Evolutionary conservation across 2,329 filamentous ascomycete species (phyloP).

Genomic region (Exophiala oligosperma): DNA sequence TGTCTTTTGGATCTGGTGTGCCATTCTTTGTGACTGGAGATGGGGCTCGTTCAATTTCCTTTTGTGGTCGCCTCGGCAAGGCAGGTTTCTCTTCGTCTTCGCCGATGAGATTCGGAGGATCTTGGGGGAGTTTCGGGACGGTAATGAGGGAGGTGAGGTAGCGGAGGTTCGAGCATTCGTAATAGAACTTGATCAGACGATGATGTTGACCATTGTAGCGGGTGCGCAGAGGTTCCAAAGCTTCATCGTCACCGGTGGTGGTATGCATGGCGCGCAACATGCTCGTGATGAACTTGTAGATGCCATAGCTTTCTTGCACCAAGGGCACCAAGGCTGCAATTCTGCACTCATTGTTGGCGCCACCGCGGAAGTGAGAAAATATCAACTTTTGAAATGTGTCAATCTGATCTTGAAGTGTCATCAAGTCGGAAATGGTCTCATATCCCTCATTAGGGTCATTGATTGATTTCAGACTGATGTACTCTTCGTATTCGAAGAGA

Average conservation of each 20-base stretch:
- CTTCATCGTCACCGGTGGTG: slow-evolving; percentile 90
- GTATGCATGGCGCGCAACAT: slow-evolving; percentile 98
- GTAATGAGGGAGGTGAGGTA: slow-evolving; percentile 96
- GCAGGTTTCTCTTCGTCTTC: slow-evolving; percentile 84
- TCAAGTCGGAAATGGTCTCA: slow-evolving; percentile 94
- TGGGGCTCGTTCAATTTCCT: slow-evolving; percentile 68
- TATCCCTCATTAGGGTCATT: slow-evolving; percentile 97
- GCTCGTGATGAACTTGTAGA: slow-evolving; percentile 99
- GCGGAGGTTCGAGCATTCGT: slow-evolving; percentile 95
- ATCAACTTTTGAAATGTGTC: slow-evolving; percentile 98
- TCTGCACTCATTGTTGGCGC: slow-evolving; percentile 92
- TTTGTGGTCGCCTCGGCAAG: slow-evolving; percentile 71
- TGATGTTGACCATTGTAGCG: slow-evolving; percentile 96
- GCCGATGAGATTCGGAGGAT: slow-evolving; percentile 82
- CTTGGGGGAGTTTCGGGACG: slow-evolving; percentile 91
- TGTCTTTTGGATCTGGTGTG: slow-evolving; percentile 81
- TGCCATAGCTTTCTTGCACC: slow-evolving; percentile 97
- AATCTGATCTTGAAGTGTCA: slow-evolving; percentile 96
- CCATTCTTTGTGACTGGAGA: slow-evolving; percentile 66
- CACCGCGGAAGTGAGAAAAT: slow-evolving; percentile 91
- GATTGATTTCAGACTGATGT: slow-evolving; percentile 95
- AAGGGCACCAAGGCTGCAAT: slow-evolving; percentile 92
- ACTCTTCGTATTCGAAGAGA: slow-evolving; percentile 98
- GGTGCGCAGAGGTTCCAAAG: slow-evolving; percentile 79
- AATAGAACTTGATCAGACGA: slow-evolving; percentile 95